Percentiles rank a stretch among this genome's conserved stretches.
These are phyloP conservation scores for Erysimum pusillum DNA, from an alignment of 441 rosid genomes.

Conservation along the genomic window DNA sequence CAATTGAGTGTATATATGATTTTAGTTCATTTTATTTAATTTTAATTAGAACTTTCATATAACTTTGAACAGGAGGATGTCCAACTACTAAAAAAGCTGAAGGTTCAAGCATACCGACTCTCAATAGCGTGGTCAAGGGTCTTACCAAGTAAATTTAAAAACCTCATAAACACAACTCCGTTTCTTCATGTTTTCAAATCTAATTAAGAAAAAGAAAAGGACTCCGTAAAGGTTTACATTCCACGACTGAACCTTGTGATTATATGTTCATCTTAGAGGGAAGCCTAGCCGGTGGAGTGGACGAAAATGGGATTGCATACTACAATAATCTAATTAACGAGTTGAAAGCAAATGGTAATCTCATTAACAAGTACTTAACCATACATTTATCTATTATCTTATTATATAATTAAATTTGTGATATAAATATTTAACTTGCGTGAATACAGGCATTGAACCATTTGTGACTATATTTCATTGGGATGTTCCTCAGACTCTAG, in stretches of 20 bases:
- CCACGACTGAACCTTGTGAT: background rate
- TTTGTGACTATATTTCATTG: constrained; percentile 11
- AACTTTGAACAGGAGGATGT: constrained; percentile 21
- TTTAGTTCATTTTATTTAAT: background rate
- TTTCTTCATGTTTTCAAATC: background rate
- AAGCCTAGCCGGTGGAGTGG: constrained; percentile 1
- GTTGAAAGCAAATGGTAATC: constrained; percentile 34
- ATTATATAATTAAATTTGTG: background rate
- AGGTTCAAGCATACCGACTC: constrained; percentile 39
- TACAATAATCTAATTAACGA: constrained; percentile 44
- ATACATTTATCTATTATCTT: background rate
- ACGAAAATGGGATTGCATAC: constrained; percentile 36
- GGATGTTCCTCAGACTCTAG: constrained; percentile 16
- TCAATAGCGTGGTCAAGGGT: constrained; percentile 41
- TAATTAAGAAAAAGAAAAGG: background rate
- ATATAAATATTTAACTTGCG: background rate
- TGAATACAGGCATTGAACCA: constrained; percentile 1
- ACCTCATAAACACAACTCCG: background rate
- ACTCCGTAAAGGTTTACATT: background rate
- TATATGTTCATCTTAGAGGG: background rate
- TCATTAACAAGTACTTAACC: background rate
- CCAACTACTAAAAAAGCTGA: constrained; percentile 13
- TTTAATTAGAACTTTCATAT: background rate
- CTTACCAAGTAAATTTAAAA: constrained; percentile 19
- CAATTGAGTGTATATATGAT: background rate